phyloP scores from a whole-genome alignment of 1,284 basidiomycete species.

The Cutaneotrichosporon dermatis region DNA sequence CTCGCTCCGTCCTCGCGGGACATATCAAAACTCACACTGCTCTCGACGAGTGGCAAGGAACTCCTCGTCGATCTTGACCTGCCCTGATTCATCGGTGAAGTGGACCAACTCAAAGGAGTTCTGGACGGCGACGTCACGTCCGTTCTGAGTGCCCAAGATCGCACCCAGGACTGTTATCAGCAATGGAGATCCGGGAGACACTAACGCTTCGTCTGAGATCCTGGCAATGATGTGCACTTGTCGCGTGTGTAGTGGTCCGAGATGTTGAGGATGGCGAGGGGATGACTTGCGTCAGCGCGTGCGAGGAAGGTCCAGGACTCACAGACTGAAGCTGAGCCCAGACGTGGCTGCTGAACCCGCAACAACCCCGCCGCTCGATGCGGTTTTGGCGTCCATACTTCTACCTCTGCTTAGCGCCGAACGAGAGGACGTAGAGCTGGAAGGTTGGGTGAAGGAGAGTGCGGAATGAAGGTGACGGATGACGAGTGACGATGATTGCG shows the following conservation, averaged over 20 bases:
- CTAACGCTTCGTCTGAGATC: constrained; percentile 6
- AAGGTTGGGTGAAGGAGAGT: too few species aligned
- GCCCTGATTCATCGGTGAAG: constrained; percentile 7
- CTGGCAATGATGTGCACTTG: constrained; percentile 2
- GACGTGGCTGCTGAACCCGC: constrained; percentile 26
- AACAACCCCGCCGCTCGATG: constrained; percentile 1
- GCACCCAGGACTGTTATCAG: constrained; percentile 72
- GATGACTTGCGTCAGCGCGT: constrained; percentile 61
- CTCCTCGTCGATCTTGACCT: constrained; percentile 60
- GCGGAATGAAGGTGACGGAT: too few species aligned
- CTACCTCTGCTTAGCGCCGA: background rate
- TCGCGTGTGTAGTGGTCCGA: constrained; percentile 92
- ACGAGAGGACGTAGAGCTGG: background rate
- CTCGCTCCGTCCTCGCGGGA: too few species aligned
- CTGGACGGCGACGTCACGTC: constrained; percentile 90
- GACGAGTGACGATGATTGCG: too few species aligned
- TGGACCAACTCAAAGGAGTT: constrained; percentile 87
- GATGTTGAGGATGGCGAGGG: constrained; percentile 91
- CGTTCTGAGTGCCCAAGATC: constrained; percentile 87
- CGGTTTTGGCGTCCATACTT: background rate
- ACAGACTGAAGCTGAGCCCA: constrained; percentile 45
- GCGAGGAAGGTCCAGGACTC: constrained; percentile 4
- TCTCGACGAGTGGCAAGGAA: constrained; percentile 79
- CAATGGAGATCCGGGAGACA: background rate
- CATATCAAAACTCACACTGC: constrained; percentile 65